These are phyloP conservation scores for Penicillium desertorum DNA, from an alignment of 495 filamentous ascomycete genomes.

Conservation along the genomic window DNA sequence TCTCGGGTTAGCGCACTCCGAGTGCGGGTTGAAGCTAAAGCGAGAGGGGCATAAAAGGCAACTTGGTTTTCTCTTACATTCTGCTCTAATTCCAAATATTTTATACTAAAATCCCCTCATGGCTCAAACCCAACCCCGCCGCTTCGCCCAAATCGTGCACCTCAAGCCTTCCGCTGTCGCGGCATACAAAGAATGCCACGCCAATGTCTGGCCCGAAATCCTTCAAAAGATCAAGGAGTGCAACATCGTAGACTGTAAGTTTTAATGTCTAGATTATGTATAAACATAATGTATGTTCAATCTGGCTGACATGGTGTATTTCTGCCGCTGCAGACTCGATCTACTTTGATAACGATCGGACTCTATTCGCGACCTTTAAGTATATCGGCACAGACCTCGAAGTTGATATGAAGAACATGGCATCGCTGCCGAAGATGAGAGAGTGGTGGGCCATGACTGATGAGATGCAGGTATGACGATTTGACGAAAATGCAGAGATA, in stretches of 20 bases:
- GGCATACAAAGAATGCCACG: slow-evolving; percentile 71
- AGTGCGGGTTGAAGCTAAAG: slow-evolving; percentile 23
- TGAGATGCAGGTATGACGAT: slow-evolving; percentile 56
- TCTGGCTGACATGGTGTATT: neutral
- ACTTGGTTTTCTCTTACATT: neutral
- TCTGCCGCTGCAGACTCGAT: slow-evolving; percentile 58
- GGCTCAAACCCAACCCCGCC: slow-evolving; percentile 40
- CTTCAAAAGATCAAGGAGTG: slow-evolving; percentile 68
- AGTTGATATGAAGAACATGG: slow-evolving; percentile 71
- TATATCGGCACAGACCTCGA: slow-evolving; percentile 69
- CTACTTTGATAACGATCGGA: slow-evolving; percentile 61
- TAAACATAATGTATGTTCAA: neutral
- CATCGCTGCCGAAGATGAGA: slow-evolving; percentile 63
- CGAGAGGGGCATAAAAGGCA: slow-evolving; percentile 20
- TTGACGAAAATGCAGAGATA: neutral
- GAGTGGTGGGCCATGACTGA: slow-evolving; percentile 83
- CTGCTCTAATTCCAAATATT: slow-evolving; percentile 1
- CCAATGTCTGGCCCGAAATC: slow-evolving; percentile 72
- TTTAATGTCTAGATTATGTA: neutral
- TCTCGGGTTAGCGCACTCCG: slow-evolving; percentile 36
- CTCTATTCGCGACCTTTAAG: slow-evolving; percentile 72
- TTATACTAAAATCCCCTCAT: slow-evolving; percentile 10
- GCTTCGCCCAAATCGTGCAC: slow-evolving; percentile 67
- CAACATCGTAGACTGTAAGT: slow-evolving; percentile 68
- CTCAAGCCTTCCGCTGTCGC: slow-evolving; percentile 62